Base-by-base conservation (phyloP, 2,329 filamentous ascomycete species). In the Calonectria leucothoes region DNA sequence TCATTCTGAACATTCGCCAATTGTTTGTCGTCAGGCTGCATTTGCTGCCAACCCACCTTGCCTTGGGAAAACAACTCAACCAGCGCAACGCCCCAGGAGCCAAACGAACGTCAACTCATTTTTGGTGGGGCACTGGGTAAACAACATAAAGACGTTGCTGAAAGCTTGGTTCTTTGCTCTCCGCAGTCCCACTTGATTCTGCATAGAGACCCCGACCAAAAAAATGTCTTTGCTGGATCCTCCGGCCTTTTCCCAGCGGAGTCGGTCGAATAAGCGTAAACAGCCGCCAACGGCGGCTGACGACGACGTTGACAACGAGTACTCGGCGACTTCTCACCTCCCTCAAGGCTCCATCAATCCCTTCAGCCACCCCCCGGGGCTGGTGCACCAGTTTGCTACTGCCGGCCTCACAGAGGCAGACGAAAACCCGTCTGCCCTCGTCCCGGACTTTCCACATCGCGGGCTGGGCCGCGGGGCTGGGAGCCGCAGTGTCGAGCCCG, bases 381-480 rank as follows among this genome's bases (percentile, higher is more conserved):
- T 88, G 42, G 87, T 91, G 64, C 83, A 81, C 55, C 91, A 93
- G 78, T 87, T 92, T 68, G 81, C 84, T 33, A 77, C 89, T 3
- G 91, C 91, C 4, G 91, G 91, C 5, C 82, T 92, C 39, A 81
- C 85, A 6, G 84, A 89, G 14, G 82, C 86, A 63, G 86, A 90
- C 31, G 84, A 81, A n/a, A 78, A 85, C 82, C 75, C 82, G 84
- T 45, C 89, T 83, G 12, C 84, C 80, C 15, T 80, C 73, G 70
- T 78, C 73, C 57, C 81, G 84, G 81, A 85, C 11, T 93, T 92
- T 65, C 91, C 91, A 1, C 90, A 93, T 79, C 84, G 87, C 1
- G 79, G 81, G 4, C 70, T 83, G 3, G 67, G 70, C 3, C 70
- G 55, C 7, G 61, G 64, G 2, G 64, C 64, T 14, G 6, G 65